Evolutionary conservation across 164 flowering plant genomes (phyloP), one percentile per base, ranked within the genome.

Genomic region (Chimonanthus praecox): DNA sequence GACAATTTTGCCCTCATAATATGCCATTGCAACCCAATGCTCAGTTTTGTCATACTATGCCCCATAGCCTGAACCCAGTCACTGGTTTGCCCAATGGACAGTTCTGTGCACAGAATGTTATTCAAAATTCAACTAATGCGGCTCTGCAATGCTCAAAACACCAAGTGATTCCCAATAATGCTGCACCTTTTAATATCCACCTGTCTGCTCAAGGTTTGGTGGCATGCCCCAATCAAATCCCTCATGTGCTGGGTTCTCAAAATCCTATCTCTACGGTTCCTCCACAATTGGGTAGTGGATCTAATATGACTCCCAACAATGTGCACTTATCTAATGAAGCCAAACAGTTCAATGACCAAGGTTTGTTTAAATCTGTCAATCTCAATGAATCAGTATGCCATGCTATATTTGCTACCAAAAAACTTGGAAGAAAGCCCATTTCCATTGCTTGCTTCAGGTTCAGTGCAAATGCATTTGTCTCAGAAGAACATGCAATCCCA

Each of bases 281-380:
- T 66, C 49, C 68, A 33, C 68, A 46, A 44, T 44, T 66, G 47
- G 68, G 47, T 15, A 8, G 9, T 44, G 68, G n/a, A 13, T 66
- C 68, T 66, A 66, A 44, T 45, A 48, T 44, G 15, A 66, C 44
- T 46, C 68, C 68, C 46, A 66, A 66, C 45, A 66, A 44, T 15
- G 13, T 5, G 18, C 48, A 11, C 18, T 44, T 66, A 44, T 66
- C 68, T 66, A 46, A 66, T 45, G 48, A 66, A 45, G 48, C 47
- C 68, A 66, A 6, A 66, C 44, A 66, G 46, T 66, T 44, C 68
- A 66, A 66, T 45, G 45, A 66, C 16, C 68, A 66, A 66, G 68
- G 46, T 66, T 45, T 45, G 46, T 16, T 44, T 45, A 66, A 15
- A 44, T 66, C 44, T 66, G 15, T 44, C 49, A 47, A 5, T 10